Evolutionary conservation across 352 stramenopile species (phyloP), one percentile per base, ranked within the genome.

Genomic region (Plasmopara halstedii): DNA sequence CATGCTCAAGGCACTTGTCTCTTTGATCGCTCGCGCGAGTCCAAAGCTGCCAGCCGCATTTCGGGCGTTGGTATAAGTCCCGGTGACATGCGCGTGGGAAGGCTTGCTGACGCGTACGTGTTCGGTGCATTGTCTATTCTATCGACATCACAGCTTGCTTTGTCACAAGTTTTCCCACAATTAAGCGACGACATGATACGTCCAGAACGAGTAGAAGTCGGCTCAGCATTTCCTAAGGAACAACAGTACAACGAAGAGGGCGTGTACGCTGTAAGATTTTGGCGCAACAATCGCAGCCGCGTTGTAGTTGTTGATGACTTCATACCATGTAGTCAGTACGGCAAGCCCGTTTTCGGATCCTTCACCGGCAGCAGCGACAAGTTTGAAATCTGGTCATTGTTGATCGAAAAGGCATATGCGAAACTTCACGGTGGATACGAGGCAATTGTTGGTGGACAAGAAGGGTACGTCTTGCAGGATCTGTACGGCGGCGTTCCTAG

Each of bases 351-450:
- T 3, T 93, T 93, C 32, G 81, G 67, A 5, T 87, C 78, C 20
- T 90, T 93, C 51, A 92, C 80, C 2, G 80, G 80, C 38, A 78
- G 56, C 56, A 83, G 81, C 43, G 73, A 58, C 31, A 88, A 88
- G 56, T 90, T 90, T 59, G 89, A 97, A 61, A 83, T 97, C 37
- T 98, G 90, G 92, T 88, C 88, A 11, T 46, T 96, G 36, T 66
- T 97, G 17, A 56, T 97, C 14, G 92, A 98, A 58, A 98, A 98
- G 54, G 90, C 90, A n/a, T 97, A 96, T 58, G 88, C 92, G 1
- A 97, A 97, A 50, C 76, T 95, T 22, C 83, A 93, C 56, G 90
- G 90, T 25, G 84, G 73, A 21, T 98, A 97, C 59, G 81, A 89
- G 31, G 61, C 67, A 4, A 88, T 97, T 36, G 69, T 94, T 15